A percentile compares a stretch with the other conserved stretches of the same genome.
These are phyloP conservation scores for Apiotrichum domesticum DNA, from an alignment of 1,284 basidiomycete genomes.

Conservation along the genomic window DNA sequence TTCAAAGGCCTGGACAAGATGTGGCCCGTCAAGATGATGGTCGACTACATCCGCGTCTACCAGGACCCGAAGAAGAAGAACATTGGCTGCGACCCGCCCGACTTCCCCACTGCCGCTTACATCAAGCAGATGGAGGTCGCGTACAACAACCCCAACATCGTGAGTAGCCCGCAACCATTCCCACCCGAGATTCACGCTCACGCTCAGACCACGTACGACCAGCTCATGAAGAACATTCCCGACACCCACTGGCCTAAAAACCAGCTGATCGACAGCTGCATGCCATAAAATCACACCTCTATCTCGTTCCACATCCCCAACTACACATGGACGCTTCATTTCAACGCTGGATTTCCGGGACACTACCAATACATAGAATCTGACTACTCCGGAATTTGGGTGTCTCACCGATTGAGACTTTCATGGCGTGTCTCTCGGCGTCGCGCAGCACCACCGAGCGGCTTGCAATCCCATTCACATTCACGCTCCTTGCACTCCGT, in stretches of 20 bases:
- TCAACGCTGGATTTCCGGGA: no score
- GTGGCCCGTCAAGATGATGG: conserved; percentile 28
- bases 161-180: conserved; percentile 14
- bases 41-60: conserved; percentile 47
- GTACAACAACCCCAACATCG: conserved; percentile 40
- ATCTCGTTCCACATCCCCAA: no score
- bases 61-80: conserved; percentile 43
- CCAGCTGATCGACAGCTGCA: conserved; percentile 29
- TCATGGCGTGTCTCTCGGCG: no score
- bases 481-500: no score
- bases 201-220: conserved; percentile 2
- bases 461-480: no score
- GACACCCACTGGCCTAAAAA: conserved; percentile 27
- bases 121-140: conserved; percentile 44
- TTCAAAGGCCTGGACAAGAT: background rate
- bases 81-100: conserved; percentile 47
- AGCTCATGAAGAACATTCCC: conserved; percentile 1
- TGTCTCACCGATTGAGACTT: no score
- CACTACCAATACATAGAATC: no score
- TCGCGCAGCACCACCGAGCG: no score
- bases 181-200: background rate
- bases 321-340: no score
- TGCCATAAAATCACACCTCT: no score
- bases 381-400: no score
- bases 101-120: conserved; percentile 55